Conservation (phyloP, 1,284 basidiomycete genomes). For the Cutaneotrichosporon mucoides region DNA sequence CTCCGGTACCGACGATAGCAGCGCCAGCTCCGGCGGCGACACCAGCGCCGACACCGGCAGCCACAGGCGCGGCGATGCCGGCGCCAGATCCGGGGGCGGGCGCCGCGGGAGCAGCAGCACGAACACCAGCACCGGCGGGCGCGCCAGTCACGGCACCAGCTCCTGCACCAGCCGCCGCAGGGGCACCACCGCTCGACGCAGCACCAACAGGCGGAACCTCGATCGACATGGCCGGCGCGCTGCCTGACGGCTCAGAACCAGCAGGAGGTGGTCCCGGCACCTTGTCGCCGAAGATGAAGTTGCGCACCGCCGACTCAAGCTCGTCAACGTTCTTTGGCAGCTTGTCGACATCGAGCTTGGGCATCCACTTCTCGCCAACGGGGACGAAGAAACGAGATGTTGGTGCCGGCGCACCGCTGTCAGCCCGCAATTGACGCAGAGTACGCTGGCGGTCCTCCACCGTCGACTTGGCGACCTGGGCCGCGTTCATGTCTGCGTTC, state of each 20-base stretch:
- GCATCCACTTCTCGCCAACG: constrained; percentile 68
- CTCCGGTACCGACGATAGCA: no score
- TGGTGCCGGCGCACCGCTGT: constrained; percentile 56
- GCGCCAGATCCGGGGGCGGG: no score
- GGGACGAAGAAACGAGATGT: constrained; percentile 76
- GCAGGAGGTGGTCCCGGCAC: constrained; percentile 17
- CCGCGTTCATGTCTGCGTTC: constrained; percentile 85
- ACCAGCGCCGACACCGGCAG: no score
- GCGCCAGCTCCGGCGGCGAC: no score
- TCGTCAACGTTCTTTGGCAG: constrained; percentile 64
- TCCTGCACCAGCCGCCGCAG: neutral
- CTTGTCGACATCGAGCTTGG: constrained; percentile 61
- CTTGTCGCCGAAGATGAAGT: constrained; percentile 57
- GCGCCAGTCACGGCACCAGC: neutral
- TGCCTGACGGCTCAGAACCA: neutral
- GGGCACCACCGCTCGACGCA: neutral
- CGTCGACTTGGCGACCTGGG: constrained; percentile 80
- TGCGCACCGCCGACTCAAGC: constrained; percentile 59
- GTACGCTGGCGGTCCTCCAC: constrained; percentile 94
- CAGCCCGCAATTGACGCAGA: constrained; percentile 69
- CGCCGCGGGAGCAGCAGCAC: no score
- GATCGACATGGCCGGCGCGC: neutral
- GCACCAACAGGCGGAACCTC: neutral
- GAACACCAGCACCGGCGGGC: no score
- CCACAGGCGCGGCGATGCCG: no score